A percentile compares a stretch with the other conserved stretches of the same genome.
phyloP scores from a whole-genome alignment of 331 rosid species.

The Quercus phellos region DNA sequence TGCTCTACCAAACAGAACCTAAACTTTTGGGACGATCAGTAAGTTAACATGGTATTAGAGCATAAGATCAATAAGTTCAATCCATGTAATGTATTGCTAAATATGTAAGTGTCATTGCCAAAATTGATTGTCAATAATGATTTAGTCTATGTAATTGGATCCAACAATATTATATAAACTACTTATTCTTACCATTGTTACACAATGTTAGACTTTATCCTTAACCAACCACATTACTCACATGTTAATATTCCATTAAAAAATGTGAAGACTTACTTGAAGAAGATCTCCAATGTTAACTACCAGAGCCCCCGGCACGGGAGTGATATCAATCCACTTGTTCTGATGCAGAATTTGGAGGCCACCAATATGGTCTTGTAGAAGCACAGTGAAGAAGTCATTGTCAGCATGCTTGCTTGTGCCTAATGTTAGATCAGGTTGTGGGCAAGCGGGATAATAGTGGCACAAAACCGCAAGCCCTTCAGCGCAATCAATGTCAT shows the following conservation, averaged over 20 bases:
- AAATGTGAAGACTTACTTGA: constrained; percentile 34
- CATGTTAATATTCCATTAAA: not conserved
- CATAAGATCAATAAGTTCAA: too few relatives aligned
- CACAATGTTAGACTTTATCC: too few relatives aligned
- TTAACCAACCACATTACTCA: too few relatives aligned
- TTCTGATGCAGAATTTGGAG: constrained; percentile 47
- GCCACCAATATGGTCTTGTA: constrained; percentile 63
- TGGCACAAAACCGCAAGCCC: constrained; percentile 26
- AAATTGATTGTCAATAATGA: too few relatives aligned
- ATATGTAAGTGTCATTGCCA: too few relatives aligned
- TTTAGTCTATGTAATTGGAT: too few relatives aligned
- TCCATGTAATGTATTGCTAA: too few relatives aligned
- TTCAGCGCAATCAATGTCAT: constrained; percentile 20
- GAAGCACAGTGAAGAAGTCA: constrained; percentile 50
- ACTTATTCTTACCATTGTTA: too few relatives aligned
- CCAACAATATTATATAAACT: too few relatives aligned
- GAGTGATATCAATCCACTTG: constrained; percentile 47
- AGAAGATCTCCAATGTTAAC: constrained; percentile 33
- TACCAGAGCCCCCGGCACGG: constrained; percentile 31
- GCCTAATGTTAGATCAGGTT: constrained; percentile 38
- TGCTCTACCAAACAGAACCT: too few relatives aligned
- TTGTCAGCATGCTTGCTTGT: constrained; percentile 25
- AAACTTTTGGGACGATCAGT: too few relatives aligned
- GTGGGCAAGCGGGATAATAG: constrained; percentile 41
- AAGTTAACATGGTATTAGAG: too few relatives aligned